Evolutionary conservation across 495 filamentous ascomycete genomes (phyloP).

Genomic region (Elaphomyces granulatus): DNA sequence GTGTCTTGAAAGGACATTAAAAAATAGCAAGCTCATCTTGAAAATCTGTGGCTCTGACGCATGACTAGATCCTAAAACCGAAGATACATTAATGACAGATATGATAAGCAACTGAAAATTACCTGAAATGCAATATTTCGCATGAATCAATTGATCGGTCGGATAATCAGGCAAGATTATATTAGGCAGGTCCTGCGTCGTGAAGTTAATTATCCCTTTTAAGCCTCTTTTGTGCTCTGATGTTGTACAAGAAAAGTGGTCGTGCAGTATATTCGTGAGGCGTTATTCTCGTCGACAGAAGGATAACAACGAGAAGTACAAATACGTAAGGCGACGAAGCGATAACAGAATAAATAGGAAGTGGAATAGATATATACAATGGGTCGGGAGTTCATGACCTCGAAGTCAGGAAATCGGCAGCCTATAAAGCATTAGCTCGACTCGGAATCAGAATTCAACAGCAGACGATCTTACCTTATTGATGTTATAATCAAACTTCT

Average conservation of each 20-base stretch:
- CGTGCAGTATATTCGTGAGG: not conserved
- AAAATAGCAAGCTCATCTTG: no score
- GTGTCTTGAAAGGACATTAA: no score
- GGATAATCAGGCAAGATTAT: not conserved
- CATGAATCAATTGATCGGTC: not conserved
- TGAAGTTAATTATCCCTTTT: not conserved
- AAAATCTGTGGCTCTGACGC: no score
- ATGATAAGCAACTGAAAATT: no score
- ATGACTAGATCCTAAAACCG: no score
- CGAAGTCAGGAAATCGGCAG: conserved; percentile 29
- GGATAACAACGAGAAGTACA: not conserved
- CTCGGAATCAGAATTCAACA: not conserved
- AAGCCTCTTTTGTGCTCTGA: not conserved
- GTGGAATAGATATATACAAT: conserved; percentile 12
- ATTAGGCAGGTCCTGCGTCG: not conserved
- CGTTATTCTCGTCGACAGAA: not conserved
- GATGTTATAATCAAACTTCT: conserved; percentile 91
- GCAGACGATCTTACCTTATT: conserved; percentile 58
- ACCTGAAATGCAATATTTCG: not conserved
- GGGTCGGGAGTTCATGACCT: conserved; percentile 17
- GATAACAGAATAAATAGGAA: conserved; percentile 9
- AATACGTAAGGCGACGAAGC: conserved; percentile 1
- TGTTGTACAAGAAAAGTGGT: not conserved
- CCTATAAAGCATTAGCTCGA: conserved; percentile 12
- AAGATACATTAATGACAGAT: no score